Conservation (phyloP, 129 eudicot genomes). For the Solidago caesia region DNA sequence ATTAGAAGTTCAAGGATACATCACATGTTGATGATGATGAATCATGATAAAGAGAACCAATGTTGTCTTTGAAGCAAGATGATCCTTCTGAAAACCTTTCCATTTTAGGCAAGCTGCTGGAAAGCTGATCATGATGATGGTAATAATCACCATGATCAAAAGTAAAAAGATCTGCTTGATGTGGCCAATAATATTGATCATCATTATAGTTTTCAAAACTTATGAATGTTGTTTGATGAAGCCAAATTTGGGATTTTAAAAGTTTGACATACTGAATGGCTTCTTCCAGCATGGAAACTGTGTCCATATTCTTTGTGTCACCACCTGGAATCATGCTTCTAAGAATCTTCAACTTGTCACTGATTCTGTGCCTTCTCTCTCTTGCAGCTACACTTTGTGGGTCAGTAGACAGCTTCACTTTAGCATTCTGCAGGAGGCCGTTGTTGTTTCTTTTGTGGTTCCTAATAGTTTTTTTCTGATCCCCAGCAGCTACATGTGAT, state of each 20-base stretch:
- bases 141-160: background rate
- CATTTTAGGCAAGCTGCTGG: constrained; percentile 18
- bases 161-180: constrained; percentile 1
- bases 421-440: too few relatives aligned
- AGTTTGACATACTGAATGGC: constrained; percentile 82
- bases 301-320: constrained; percentile 64
- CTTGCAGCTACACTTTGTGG: constrained; percentile 96
- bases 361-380: constrained; percentile 75
- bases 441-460: constrained; percentile 17
- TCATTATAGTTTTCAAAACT: constrained; percentile 17
- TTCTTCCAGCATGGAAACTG: constrained; percentile 83
- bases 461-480: constrained; percentile 33
- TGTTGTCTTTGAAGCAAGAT: constrained; percentile 26
- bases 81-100: constrained; percentile 27
- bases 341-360: constrained; percentile 73
- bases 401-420: constrained; percentile 70
- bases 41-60: constrained; percentile 26
- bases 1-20: constrained; percentile 16
- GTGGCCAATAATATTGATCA: constrained; percentile 2
- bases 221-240: constrained; percentile 51
- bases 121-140: constrained; percentile 1
- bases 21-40: constrained; percentile 14
- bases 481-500: background rate
- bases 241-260: constrained; percentile 71
- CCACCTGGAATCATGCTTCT: constrained; percentile 78